Evolutionary conservation across 2,329 filamentous ascomycete species (phyloP).

Genomic region (Geosmithia morbida): DNA sequence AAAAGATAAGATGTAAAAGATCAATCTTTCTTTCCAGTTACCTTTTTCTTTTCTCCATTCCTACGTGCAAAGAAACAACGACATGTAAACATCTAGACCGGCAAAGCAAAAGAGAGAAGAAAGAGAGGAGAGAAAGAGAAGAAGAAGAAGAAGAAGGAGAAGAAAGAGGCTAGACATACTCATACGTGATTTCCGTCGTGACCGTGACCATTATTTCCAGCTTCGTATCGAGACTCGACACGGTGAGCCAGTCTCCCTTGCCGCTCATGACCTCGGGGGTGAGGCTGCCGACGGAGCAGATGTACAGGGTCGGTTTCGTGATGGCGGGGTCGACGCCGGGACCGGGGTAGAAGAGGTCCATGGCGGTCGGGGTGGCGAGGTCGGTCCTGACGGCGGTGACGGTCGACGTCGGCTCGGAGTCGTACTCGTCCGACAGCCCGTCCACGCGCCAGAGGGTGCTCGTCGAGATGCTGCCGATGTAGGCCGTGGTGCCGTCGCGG

Average conservation of each 20-base stretch:
- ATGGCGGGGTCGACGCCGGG: background rate
- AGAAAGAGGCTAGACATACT: slow-evolving; percentile 1
- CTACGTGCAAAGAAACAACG: background rate
- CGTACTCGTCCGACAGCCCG: background rate
- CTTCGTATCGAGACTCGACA: background rate
- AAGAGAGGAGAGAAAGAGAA: background rate
- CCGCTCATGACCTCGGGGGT: background rate
- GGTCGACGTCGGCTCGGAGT: background rate
- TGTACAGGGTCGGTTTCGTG: slow-evolving; percentile 3
- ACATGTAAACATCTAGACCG: background rate
- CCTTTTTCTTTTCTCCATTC: too few relatives aligned
- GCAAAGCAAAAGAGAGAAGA: background rate
- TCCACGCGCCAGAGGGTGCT: slow-evolving; percentile 4
- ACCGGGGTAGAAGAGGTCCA: slow-evolving; percentile 2
- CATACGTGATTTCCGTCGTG: slow-evolving; percentile 2
- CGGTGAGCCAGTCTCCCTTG: background rate
- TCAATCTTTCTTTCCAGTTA: too few relatives aligned
- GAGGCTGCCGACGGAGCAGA: slow-evolving; percentile 2
- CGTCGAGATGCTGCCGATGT: slow-evolving; percentile 2
- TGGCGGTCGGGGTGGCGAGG: slow-evolving; percentile 3
- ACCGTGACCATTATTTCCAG: slow-evolving; percentile 2
- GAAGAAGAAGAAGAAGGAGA: too few relatives aligned
- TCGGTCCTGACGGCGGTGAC: background rate
- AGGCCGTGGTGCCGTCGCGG: slow-evolving; percentile 1
- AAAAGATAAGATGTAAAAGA: too few relatives aligned